Percentiles rank a stretch among this genome's conserved stretches.
These are phyloP conservation scores for Dentipellis sp. DNA, from an alignment of 768 basidiomycete genomes.

Conservation along the genomic window DNA sequence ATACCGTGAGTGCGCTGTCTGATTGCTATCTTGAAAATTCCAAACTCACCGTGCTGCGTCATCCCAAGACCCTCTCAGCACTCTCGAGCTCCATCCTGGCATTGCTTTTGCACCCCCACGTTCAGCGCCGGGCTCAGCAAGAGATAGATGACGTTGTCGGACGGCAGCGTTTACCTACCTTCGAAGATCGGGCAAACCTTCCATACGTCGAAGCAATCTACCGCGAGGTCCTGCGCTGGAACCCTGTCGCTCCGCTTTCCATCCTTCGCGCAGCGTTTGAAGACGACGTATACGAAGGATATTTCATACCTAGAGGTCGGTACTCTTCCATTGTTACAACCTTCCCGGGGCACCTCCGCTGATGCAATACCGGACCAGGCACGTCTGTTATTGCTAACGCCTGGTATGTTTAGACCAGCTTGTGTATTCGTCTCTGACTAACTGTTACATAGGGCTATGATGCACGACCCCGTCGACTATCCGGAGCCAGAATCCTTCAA, in stretches of 20 bases:
- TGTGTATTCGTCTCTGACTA: neutral
- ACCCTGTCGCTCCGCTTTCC: neutral
- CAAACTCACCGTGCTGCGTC: neutral
- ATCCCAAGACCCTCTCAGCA: neutral
- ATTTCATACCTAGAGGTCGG: neutral
- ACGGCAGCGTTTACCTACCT: neutral
- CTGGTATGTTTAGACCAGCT: neutral
- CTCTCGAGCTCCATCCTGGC: neutral
- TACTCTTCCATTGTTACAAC: neutral
- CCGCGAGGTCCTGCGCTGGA: conserved; percentile 4
- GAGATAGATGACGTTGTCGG: conserved; percentile 6
- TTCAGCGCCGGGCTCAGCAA: conserved; percentile 3
- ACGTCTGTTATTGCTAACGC: neutral
- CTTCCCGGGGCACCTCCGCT: neutral
- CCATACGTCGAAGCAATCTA: conserved; percentile 10
- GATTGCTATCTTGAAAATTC: too few species aligned
- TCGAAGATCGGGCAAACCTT: conserved; percentile 5
- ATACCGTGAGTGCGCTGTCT: neutral
- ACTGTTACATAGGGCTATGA: conserved; percentile 3
- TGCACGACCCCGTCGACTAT: conserved; percentile 5
- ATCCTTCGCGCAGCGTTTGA: neutral
- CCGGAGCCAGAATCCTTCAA: conserved; percentile 4
- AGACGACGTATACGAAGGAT: neutral
- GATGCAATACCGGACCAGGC: neutral
- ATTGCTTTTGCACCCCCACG: conserved; percentile 3